Base-by-base conservation (phyloP, 176 grass and related monocot species). In the Thalia dealbata region DNA sequence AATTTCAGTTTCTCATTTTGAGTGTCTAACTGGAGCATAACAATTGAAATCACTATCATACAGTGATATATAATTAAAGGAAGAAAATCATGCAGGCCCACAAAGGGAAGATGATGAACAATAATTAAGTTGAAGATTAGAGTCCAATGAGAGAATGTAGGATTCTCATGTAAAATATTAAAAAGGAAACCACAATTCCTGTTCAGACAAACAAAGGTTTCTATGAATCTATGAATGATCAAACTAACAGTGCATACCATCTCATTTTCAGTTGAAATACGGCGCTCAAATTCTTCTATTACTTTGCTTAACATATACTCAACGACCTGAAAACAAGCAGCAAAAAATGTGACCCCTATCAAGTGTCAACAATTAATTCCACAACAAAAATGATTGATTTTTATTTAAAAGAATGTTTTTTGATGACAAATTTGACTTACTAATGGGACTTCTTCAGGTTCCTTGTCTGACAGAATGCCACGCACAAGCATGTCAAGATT, bases 371-470 rank as follows among this genome's bases (percentile, higher is more conserved):
- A 16, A 27, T 30, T 65, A 18, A 65, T 65, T 16, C 14, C 14
- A 18, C 16, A 65, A 23, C 30, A 71, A 78, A 21, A 0, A 67
- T 23, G 21, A 61, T 70, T 46, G 25, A 60, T 66, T 78, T 78
- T 80, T 73, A 38, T 69, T 30, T 80, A 18, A 23, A 62, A 35
- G 4, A 38, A 38, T 38, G 4, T 2, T 38, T 38, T 71, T 69
- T 50, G 76, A 55, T 85, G 75, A 25, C 14, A 62, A 25, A 60
- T 0, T 81, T 85, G n/a, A 16, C 80, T 78, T 42, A 97, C 95
- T 61, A 44, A 73, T 22, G 95, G 95, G 75, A 97, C 52, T 90
- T 97, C 89, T 82, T 97, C 93, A 23, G 89, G 85, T 81, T 84
- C 92, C 75, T 88, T 97, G 66, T 89, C 85, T 52, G 87, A 82